These are phyloP conservation scores for Stachybotrys echinatus DNA, from an alignment of 2,329 filamentous ascomycete species.

Conservation along the genomic window DNA sequence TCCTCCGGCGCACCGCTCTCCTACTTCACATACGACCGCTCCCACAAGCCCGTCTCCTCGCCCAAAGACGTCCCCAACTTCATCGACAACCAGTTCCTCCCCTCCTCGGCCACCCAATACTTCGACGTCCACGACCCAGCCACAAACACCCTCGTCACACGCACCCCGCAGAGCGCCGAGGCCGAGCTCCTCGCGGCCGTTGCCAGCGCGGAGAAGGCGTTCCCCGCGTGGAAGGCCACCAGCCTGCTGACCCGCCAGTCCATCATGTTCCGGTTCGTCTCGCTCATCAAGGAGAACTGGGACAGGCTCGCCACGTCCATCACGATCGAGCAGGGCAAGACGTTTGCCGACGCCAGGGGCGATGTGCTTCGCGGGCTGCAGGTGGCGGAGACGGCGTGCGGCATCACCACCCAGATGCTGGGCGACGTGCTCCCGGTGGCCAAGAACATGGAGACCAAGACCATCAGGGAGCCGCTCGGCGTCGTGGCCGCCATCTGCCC, in stretches of 20 bases:
- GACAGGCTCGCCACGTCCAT: constrained; percentile 76
- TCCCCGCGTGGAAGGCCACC: constrained; percentile 63
- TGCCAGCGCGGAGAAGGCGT: constrained; percentile 67
- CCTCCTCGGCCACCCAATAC: constrained; percentile 60
- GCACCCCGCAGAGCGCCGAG: constrained; percentile 58
- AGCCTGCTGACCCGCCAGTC: constrained; percentile 68
- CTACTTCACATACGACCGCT: background rate
- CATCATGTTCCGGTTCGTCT: constrained; percentile 80
- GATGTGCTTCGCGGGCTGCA: constrained; percentile 79
- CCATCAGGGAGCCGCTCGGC: constrained; percentile 72
- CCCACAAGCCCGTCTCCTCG: constrained; percentile 57
- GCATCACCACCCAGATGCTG: constrained; percentile 71
- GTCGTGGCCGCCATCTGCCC: constrained; percentile 78
- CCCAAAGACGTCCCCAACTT: constrained; percentile 68
- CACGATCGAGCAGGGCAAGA: constrained; percentile 82
- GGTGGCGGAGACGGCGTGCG: constrained; percentile 76
- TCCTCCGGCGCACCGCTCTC: constrained; percentile 1
- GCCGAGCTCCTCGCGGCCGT: constrained; percentile 65
- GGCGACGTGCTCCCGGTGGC: constrained; percentile 77
- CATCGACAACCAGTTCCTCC: constrained; percentile 65
- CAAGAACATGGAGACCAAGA: constrained; percentile 82
- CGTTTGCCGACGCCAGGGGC: constrained; percentile 72
- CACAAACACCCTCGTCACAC: constrained; percentile 72
- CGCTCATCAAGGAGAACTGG: constrained; percentile 74
- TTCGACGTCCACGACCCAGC: constrained; percentile 75